These are phyloP conservation scores for Neurospora sp. DNA, from an alignment of 2,329 filamentous ascomycete species.

Conservation along the genomic window DNA sequence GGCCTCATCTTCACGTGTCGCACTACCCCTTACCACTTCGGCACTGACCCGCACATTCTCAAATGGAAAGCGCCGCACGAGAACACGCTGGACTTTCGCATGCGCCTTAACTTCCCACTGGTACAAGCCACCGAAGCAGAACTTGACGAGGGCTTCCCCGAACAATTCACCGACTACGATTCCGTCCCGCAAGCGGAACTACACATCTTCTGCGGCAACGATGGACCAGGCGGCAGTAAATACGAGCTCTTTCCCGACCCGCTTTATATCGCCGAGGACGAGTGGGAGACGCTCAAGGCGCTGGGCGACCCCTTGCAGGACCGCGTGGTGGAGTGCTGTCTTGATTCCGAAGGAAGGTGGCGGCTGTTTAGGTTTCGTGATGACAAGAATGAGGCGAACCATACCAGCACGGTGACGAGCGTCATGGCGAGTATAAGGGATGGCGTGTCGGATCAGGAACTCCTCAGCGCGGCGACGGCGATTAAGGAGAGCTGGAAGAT, in stretches of 20 bases:
- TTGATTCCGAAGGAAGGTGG: constrained; percentile 68
- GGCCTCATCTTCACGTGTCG: constrained; percentile 97
- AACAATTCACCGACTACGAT: constrained; percentile 69
- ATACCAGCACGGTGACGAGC: constrained; percentile 72
- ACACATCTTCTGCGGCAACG: constrained; percentile 56
- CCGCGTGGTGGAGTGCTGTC: constrained; percentile 80
- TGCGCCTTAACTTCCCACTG: constrained; percentile 65
- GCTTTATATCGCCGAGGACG: constrained; percentile 60
- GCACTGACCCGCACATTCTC: constrained; percentile 86
- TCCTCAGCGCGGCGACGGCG: constrained; percentile 56
- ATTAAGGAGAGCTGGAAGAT: constrained; percentile 78
- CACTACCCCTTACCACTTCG: constrained; percentile 73
- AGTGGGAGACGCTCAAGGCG: constrained; percentile 77
- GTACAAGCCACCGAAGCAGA: constrained; percentile 61
- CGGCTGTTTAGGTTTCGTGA: constrained; percentile 83
- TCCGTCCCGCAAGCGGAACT: constrained; percentile 65
- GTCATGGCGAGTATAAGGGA: constrained; percentile 87
- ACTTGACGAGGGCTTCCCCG: constrained; percentile 52
- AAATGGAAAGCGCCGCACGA: constrained; percentile 97
- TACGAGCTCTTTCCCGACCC: constrained; percentile 56
- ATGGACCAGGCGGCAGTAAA: constrained; percentile 29
- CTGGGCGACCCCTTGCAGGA: constrained; percentile 71
- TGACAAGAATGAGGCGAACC: constrained; percentile 87
- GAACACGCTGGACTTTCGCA: constrained; percentile 87
- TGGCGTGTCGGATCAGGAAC: constrained; percentile 71